Evolutionary conservation across 2,329 filamentous ascomycete genomes (phyloP), one percentile per base, ranked within the genome.

Genomic region (Metarhizium guizhouense): DNA sequence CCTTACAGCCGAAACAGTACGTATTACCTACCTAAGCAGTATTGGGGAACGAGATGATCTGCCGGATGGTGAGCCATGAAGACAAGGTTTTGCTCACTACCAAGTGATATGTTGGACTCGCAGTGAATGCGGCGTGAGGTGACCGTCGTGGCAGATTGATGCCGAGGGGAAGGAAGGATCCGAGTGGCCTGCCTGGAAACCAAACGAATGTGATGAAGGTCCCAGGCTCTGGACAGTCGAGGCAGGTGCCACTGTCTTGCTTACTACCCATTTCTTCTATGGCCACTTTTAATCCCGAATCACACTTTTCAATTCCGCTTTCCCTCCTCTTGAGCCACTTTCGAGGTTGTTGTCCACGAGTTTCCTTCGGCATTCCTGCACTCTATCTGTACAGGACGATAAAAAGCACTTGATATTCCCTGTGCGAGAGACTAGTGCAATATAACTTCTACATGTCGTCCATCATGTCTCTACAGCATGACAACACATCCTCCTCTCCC

Each of bases 401-500:
- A 13, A 6, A 48, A 4, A 48, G 4, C n/a, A 11, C 25, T 25
- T 20, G 7, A 25, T 8, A 20, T n/a, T 47, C 43, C 25, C n/a
- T 20, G 43, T 6, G 25, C 43, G 18, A 25, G 25, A 29, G n/a
- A 10, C n/a, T 47, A 16, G 45, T 29, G 45, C 45, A 5, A 48
- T 48, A 48, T 30, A 3, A 4, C 8, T 14, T 48, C 13, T 20
- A 6, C 10, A 20, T 48, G 10, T 13, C 18, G 13, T 48, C 16
- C 14, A 25, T n/a, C 45, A 48, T 48, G 45, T 10, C 45, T 30
- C 45, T 29, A n/a, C 45, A 60, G 11, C 50, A 47, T 38, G 76
- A 80, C 47, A 67, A 74, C 61, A 71, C 73, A 6, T 67, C 75
- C 36, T 82, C 80, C 3, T 82, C 80, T 3, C 78, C 80, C 48